Conservation (phyloP, 2,329 filamentous ascomycete species). For the Graphilbum sp. region DNA sequence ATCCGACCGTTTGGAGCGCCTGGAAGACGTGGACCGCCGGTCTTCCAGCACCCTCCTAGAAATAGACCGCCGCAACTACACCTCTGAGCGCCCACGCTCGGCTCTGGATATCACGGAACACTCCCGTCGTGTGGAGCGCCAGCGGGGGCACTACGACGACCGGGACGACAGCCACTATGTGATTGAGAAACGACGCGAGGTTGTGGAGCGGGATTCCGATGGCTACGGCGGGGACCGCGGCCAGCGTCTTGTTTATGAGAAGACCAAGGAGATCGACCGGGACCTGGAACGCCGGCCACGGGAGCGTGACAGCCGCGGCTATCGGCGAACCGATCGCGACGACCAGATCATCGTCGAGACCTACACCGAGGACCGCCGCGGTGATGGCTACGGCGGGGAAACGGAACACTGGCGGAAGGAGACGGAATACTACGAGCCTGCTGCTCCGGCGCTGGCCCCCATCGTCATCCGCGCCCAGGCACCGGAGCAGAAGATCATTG, state of each 20-base stretch:
- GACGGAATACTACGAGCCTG: constrained; percentile 42
- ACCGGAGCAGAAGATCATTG: constrained; percentile 42
- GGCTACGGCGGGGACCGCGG: constrained; percentile 19
- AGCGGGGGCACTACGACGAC: constrained; percentile 9
- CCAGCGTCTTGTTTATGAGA: constrained; percentile 25
- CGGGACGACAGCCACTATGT: constrained; percentile 6
- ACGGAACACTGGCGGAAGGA: constrained; percentile 44
- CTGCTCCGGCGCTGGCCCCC: constrained; percentile 26
- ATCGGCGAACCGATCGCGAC: constrained; percentile 30
- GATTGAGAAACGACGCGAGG: constrained; percentile 17
- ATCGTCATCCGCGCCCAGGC: constrained; percentile 40
- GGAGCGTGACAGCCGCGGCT: constrained; percentile 24
- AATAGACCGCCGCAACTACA: constrained; percentile 24
- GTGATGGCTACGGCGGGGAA: constrained; percentile 28
- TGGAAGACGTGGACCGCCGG: constrained; percentile 9
- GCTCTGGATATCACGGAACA: constrained; percentile 23
- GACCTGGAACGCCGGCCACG: constrained; percentile 5
- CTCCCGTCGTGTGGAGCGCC: constrained; percentile 12
- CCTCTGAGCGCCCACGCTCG: constrained; percentile 35
- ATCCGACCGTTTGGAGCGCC: constrained; percentile 4
- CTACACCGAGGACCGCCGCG: constrained; percentile 31
- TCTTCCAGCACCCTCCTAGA: constrained; percentile 24
- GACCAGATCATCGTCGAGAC: constrained; percentile 32
- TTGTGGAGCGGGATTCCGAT: constrained; percentile 19
- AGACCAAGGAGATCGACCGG: constrained; percentile 23